These are phyloP conservation scores for Mycena sp. DNA, from an alignment of 1,284 basidiomycete genomes.

Conservation along the genomic window DNA sequence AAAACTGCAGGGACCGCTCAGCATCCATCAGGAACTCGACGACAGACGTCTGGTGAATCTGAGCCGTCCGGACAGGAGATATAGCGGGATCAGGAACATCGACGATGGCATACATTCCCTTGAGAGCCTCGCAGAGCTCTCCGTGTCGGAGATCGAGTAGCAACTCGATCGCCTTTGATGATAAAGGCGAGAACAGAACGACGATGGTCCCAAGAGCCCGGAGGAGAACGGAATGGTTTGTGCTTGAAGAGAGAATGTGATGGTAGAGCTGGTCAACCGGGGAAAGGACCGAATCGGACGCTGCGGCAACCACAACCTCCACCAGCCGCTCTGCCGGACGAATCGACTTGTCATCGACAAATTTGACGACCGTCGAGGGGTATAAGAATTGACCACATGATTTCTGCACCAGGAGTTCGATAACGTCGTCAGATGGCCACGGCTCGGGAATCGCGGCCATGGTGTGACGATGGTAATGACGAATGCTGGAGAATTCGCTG, in stretches of 20 bases:
- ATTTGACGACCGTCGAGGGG: slow-evolving; percentile 25
- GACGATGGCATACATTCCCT: slow-evolving; percentile 8
- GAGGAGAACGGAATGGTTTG: slow-evolving; percentile 4
- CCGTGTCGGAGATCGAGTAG: not conserved
- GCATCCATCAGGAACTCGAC: slow-evolving; percentile 22
- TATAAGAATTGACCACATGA: slow-evolving; percentile 28
- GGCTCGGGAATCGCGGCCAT: slow-evolving; percentile 8
- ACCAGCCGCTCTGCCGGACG: slow-evolving; percentile 17
- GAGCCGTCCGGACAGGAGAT: not conserved
- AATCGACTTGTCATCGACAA: slow-evolving; percentile 12
- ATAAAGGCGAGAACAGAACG: slow-evolving; percentile 8
- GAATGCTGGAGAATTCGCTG: slow-evolving; percentile 21
- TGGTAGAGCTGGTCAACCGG: slow-evolving; percentile 27
- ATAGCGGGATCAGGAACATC: not conserved
- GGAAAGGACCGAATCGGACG: not conserved
- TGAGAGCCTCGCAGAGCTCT: not conserved
- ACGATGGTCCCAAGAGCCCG: slow-evolving; percentile 8
- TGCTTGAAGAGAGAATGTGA: slow-evolving; percentile 16
- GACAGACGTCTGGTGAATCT: slow-evolving; percentile 12
- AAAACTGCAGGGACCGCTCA: slow-evolving; percentile 10
- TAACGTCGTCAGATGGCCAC: slow-evolving; percentile 24
- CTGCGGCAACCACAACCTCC: slow-evolving; percentile 22
- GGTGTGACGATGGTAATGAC: not conserved
- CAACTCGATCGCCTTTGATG: not conserved
- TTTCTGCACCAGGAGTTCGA: slow-evolving; percentile 24